Evolutionary conservation across 352 stramenopile genomes (phyloP), one percentile per base, ranked within the genome.

Genomic region (Globisporangium emineosum): DNA sequence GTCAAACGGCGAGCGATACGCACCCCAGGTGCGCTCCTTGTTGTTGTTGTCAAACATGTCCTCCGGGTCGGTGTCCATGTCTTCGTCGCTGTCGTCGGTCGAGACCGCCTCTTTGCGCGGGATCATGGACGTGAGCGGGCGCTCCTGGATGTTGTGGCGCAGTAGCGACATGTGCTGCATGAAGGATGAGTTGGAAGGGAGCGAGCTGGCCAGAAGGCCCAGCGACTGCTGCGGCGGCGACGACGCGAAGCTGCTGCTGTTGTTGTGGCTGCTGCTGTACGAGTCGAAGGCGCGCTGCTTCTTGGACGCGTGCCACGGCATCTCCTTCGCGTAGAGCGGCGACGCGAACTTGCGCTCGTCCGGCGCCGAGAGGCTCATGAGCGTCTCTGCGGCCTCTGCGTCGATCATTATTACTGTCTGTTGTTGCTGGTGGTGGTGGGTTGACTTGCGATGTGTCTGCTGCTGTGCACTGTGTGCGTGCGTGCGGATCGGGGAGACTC

Each of bases 291-390:
- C 56, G 61, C 61, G 61, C 55, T 68, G 54, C 29, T 68, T 67
- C 53, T 66, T 71, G 25, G 43, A 35, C 52, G 59, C 35, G 43
- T 88, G 82, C 82, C 82, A 89, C 8, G 76, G 82, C 25, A 77
- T 71, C 32, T 88, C 80, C 25, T 62, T 57, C 17, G 71, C 73
- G 52, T 92, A 87, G 25, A 92, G 76, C 33, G 83, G 81, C 30
- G 81, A 82, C 29, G 60, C 63, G 58, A 81, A 83, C 58, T 86
- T 76, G 73, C 78, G 78, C 67, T 90, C 81, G 68, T 92, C 81
- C 0, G 81, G 83, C 43, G 83, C 83, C 49, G 83, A 92, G 17
- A 92, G 74, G 60, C 83, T 90, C 79, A 92, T 90, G 65, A 92
- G 81, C 57, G 79, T 90, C 70, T 90, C 79, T 47, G 83, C 83